Percentiles rank a stretch among this genome's conserved stretches.
Conservation (phyloP, 2,329 filamentous ascomycete genomes). For the Lecanicillium sp. region DNA sequence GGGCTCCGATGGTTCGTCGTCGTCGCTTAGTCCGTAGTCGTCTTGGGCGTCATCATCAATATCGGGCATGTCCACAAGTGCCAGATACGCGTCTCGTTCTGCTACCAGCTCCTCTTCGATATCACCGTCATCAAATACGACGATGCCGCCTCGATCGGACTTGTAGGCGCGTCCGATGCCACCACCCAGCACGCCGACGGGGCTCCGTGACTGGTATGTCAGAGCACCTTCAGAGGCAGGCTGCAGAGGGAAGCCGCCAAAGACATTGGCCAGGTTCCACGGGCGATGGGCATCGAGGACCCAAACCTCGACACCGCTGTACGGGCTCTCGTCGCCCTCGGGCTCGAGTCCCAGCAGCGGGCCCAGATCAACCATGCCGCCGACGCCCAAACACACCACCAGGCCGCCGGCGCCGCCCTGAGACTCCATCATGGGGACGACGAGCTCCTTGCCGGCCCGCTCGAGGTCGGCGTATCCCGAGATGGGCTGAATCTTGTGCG, state of each 20-base stretch:
- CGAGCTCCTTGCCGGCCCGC: slow-evolving; percentile 69
- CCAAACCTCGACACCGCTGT: slow-evolving; percentile 91
- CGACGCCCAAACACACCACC: slow-evolving; percentile 87
- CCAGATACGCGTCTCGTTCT: slow-evolving; percentile 77
- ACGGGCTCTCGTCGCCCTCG: slow-evolving; percentile 59
- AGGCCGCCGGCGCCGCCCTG: slow-evolving; percentile 81
- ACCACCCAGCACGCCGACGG: slow-evolving; percentile 65
- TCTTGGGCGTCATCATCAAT: slow-evolving; percentile 71
- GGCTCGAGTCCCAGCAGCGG: slow-evolving; percentile 65
- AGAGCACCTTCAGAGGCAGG: slow-evolving; percentile 42
- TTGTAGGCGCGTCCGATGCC: slow-evolving; percentile 66
- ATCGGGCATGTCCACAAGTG: slow-evolving; percentile 86
- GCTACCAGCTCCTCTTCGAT: slow-evolving; percentile 72
- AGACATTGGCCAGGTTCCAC: slow-evolving; percentile 93
- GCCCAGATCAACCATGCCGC: slow-evolving; percentile 83
- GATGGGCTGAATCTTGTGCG: slow-evolving; percentile 93
- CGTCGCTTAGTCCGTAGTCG: slow-evolving; percentile 52
- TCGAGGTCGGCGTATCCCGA: slow-evolving; percentile 87
- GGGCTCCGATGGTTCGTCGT: slow-evolving; percentile 36
- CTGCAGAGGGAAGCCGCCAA: slow-evolving; percentile 63
- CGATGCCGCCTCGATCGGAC: slow-evolving; percentile 76
- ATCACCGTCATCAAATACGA: slow-evolving; percentile 95
- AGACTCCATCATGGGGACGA: slow-evolving; percentile 78
- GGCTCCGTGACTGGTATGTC: slow-evolving; percentile 46
- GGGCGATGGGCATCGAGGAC: slow-evolving; percentile 84